Base-by-base conservation (phyloP, 768 basidiomycete species). In the Termitomyces sp. region DNA sequence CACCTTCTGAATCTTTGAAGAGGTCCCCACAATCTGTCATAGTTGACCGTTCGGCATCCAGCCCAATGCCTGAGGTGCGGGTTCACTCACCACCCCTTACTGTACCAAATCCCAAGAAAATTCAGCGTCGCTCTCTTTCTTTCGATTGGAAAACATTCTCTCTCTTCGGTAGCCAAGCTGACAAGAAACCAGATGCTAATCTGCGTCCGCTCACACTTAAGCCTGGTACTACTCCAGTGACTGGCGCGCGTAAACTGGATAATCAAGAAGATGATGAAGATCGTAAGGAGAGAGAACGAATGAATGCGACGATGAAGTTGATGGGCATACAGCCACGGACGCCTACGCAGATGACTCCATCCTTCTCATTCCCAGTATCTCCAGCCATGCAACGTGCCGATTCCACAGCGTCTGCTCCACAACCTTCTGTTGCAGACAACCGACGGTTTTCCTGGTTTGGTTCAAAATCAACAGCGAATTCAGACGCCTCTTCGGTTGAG, bases 261-360 rank as follows among this genome's bases (percentile, higher is more conserved):
- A 92, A 86, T 1, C 76, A 81, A 41, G 95, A 98, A 70, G 95
- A 98, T 65, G 96, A 98, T 58, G 93, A 98, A 60, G 94, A 97
- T 67, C 79, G 84, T 39, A 81, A 79, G 60, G 94, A 96, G 71
- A 79, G 95, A 55, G 94, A 94, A 68, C 83, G 94, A 16, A 77
- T 98, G 55, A 80, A 88, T 61, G 92, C 92, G 16, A 92, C 93
- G 27, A 90, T 98, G 90, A 92, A 93, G 69, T 75, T 96, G 29
- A 93, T 95, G 88, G 96, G 96, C 5, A 92, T 96, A 59, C 85
- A 88, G 69, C 84, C 87, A 31, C 68, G 22, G 20, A 58, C 75
- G n/a, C 66, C 77, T 50, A 73, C 80, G 14, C 70, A 80, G n/a
- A 67, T 76, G 2, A 59, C 70, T 55, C 65, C 67, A 34, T 58